phyloP scores from a whole-genome alignment of 129 eudicot species.

The Centella asiatica region DNA sequence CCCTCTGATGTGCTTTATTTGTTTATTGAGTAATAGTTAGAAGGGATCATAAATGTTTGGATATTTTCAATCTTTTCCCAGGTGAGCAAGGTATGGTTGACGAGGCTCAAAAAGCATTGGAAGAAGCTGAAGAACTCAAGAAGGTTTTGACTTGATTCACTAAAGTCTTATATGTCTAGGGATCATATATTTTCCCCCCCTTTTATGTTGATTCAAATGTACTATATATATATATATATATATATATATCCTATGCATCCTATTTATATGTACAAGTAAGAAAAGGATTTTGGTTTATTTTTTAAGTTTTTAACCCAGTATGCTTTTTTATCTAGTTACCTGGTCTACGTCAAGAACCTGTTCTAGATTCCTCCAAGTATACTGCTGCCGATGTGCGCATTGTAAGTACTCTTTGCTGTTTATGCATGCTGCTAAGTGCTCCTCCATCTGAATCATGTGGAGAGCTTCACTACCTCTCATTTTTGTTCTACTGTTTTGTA shows the following conservation, averaged over 20 bases:
- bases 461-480: not conserved
- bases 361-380: conserved; percentile 61
- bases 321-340: conserved; percentile 46
- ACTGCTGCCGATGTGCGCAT: conserved; percentile 99
- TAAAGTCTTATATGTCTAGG: not conserved
- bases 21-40: too few relatives aligned
- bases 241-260: too few relatives aligned
- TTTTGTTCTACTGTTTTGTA: not conserved
- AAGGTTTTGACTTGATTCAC: conserved; percentile 42
- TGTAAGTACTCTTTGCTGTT: conserved; percentile 41
- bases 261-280: too few relatives aligned
- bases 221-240: too few relatives aligned
- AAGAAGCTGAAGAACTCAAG: conserved; percentile 97
- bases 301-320: not conserved
- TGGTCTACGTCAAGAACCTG: conserved; percentile 64
- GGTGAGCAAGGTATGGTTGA: conserved; percentile 98
- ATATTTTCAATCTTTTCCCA: conserved; percentile 19
- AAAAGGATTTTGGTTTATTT: not conserved
- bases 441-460: not conserved
- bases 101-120: conserved; percentile 89
- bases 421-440: not conserved
- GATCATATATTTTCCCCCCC: not conserved
- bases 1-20: too few relatives aligned
- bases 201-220: too few relatives aligned
- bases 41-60: not conserved